Evolutionary conservation across 2,329 filamentous ascomycete species (phyloP), one percentile per base, ranked within the genome.

Genomic region (Paecilomyces niveus): DNA sequence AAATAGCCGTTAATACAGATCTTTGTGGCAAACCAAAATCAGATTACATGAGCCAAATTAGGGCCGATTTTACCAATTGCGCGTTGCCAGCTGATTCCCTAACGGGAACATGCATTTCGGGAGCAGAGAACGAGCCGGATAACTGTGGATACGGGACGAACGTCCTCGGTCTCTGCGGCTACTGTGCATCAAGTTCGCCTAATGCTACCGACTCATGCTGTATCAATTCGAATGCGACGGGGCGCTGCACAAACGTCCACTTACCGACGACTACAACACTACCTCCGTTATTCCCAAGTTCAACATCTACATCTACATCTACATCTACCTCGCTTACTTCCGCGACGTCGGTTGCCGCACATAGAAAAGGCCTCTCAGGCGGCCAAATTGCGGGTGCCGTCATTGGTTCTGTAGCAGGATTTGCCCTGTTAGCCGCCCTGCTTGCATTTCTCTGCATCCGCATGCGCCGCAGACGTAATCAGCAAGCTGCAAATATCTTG

Each of bases 181-280:
- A 94, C 74, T 99, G 94, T 74, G 83, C 84, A 50, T 81, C 86
- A 6, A 93, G 89, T 66, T 92, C 92, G 29, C 85, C 87, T 62
- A 97, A 97, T 74, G 89, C 91, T 9, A 97, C 93, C 55, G 93
- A 97, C 72, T 95, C 92, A 3, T 99, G 94, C 79, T 99, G 94
- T 74, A 88, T 92, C 68, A 91, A 86, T 67, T 86, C 92, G 4
- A 81, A 91, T 61, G 87, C 88, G n/a, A 83, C 90, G 59, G 77
- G 78, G 26, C 84, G 86, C 62, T 99, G 94, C 72, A 77, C 83
- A 54, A 84, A 84, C 55, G 89, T 99, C n/a, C 80, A 83, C 26
- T 79, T 99, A 6, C 94, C 94, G 0, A 85, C 85, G 0, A 59
- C 71, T 8, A 88, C 92, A 54, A 80, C 82, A 2, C 75, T 87